A percentile compares a stretch with the other conserved stretches of the same genome.
phyloP scores from a whole-genome alignment of 2,329 filamentous ascomycete species.

The Clarireedia paspali region DNA sequence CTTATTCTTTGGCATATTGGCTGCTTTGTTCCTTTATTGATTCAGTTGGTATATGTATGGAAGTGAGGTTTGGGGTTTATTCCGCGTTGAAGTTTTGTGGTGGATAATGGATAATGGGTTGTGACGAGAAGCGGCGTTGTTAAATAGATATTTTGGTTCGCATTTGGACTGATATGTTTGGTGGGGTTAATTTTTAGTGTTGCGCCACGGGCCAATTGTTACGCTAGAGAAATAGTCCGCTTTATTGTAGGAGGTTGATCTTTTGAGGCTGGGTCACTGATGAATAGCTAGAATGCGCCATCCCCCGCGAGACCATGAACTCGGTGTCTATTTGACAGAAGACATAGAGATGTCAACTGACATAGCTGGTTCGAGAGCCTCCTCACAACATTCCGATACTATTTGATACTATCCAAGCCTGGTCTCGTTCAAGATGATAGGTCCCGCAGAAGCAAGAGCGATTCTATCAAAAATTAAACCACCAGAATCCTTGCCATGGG shows the following conservation, averaged over 20 bases:
- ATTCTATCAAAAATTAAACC: neutral
- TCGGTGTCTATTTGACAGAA: no score
- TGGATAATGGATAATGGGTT: neutral
- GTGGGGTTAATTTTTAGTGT: neutral
- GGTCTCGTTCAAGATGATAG: neutral
- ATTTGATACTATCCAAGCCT: neutral
- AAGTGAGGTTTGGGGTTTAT: neutral
- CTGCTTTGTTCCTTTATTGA: slow-evolving; percentile 11
- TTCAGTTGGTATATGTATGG: slow-evolving; percentile 4
- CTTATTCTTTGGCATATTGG: slow-evolving; percentile 96
- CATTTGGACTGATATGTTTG: neutral
- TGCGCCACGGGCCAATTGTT: neutral
- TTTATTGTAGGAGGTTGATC: neutral
- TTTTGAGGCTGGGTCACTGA: neutral
- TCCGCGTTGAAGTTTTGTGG: neutral
- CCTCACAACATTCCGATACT: no score
- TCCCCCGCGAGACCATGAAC: no score
- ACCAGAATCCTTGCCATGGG: neutral
- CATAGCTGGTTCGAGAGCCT: no score
- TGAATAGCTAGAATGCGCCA: neutral
- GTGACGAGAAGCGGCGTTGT: neutral
- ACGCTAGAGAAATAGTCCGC: neutral
- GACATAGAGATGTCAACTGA: no score
- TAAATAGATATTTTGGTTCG: neutral
- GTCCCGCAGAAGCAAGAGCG: neutral